Percentiles rank a stretch among this genome's conserved stretches.
Evolutionary conservation across 1,284 basidiomycete genomes (phyloP).

Genomic region (Marasmius fiardii): DNA sequence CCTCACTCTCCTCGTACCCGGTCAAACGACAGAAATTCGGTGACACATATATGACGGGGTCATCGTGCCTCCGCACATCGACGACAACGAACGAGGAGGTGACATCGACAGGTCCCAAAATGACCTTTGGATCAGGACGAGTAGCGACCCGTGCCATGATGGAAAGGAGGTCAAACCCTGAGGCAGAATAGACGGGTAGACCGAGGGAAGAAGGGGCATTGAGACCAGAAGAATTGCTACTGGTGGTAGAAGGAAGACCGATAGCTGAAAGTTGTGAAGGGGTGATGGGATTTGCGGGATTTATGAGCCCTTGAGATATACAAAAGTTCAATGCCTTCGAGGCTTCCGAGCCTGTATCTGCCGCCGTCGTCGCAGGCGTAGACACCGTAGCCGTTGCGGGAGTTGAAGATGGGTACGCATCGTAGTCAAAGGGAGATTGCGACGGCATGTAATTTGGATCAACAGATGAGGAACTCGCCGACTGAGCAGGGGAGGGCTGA

Average conservation of each 20-base stretch:
- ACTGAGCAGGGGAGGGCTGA: not conserved
- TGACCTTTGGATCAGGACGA: conserved; percentile 73
- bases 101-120: conserved; percentile 88
- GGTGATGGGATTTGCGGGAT: conserved; percentile 4
- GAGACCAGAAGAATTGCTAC: conserved; percentile 3
- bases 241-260: conserved; percentile 2
- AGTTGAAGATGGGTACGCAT: not conserved
- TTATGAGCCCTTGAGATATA: conserved; percentile 7
- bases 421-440: conserved; percentile 10
- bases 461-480: not conserved
- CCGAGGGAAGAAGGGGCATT: conserved; percentile 25
- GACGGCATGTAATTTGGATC: not conserved
- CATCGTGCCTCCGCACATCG: conserved; percentile 77
- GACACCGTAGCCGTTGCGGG: not conserved
- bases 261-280: conserved; percentile 8
- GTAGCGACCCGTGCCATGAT: conserved; percentile 77
- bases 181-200: conserved; percentile 67
- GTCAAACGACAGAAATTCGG: conserved; percentile 80
- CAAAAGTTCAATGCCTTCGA: conserved; percentile 4
- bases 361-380: not conserved
- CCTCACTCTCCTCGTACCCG: conserved; percentile 76
- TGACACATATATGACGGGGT: conserved; percentile 86
- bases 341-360: not conserved
- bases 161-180: conserved; percentile 88
- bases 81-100: conserved; percentile 89